Evolutionary conservation across 1,139 yeast genomes (phyloP).

Genomic region (Pichia sp.): DNA sequence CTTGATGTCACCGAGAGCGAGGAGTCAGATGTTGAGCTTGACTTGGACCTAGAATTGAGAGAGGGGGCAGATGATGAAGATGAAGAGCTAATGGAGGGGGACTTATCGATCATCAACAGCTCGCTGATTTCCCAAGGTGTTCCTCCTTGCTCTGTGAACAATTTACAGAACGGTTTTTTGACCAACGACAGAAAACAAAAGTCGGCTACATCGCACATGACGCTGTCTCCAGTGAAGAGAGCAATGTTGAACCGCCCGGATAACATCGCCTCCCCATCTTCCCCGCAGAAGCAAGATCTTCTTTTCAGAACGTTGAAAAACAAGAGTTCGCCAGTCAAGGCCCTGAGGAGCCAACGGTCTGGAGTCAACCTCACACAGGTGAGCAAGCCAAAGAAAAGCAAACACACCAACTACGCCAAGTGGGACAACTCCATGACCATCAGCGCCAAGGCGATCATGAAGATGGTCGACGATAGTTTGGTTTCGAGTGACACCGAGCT

Average conservation of each 20-base stretch:
- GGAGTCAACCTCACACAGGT: slow-evolving; percentile 15
- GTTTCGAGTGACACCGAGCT: slow-evolving; percentile 34
- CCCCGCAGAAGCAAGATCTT: slow-evolving; percentile 7
- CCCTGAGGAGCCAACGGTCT: slow-evolving; percentile 11
- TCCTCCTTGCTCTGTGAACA: background rate
- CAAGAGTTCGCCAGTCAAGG: slow-evolving; percentile 13
- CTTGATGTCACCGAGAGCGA: slow-evolving; percentile 4
- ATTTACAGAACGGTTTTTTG: background rate
- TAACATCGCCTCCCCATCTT: background rate
- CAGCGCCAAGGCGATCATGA: slow-evolving; percentile 32
- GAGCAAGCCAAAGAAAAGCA: background rate
- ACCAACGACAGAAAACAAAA: background rate
- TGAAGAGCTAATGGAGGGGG: background rate
- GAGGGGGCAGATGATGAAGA: background rate
- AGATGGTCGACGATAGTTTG: slow-evolving; percentile 35
- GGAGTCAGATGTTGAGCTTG: slow-evolving; percentile 2
- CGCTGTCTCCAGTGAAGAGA: slow-evolving; percentile 9
- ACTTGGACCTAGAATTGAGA: background rate
- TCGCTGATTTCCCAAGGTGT: slow-evolving; percentile 4
- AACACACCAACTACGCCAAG: slow-evolving; percentile 24
- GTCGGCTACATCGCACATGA: background rate
- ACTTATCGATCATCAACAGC: background rate
- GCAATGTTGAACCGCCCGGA: background rate
- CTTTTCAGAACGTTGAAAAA: slow-evolving; percentile 7
- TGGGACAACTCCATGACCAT: slow-evolving; percentile 33